phyloP scores from a whole-genome alignment of 192 early-diverging fungal genomes.

The Backusella psychrophila region DNA sequence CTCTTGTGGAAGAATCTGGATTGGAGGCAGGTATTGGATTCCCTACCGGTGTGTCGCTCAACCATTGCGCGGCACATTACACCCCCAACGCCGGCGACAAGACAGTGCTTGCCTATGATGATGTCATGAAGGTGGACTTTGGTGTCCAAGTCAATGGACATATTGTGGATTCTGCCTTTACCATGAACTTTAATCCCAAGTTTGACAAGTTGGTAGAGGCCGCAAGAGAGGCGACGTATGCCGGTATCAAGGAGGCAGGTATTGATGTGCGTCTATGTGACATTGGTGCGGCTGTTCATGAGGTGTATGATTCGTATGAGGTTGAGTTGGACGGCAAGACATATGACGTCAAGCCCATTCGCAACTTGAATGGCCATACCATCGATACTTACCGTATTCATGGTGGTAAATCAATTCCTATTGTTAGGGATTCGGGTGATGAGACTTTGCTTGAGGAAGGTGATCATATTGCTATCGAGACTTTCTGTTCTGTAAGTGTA shows the following conservation, averaged over 20 bases:
- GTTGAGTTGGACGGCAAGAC: conserved; percentile 93
- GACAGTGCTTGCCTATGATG: conserved; percentile 82
- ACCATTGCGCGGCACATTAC: conserved; percentile 96
- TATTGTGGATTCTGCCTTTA: conserved; percentile 96
- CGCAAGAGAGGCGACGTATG: conserved; percentile 94
- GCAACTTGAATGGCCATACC: conserved; percentile 96
- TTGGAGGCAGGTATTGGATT: conserved; percentile 90
- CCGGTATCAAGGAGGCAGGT: conserved; percentile 91
- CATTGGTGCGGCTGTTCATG: conserved; percentile 94
- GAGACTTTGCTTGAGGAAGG: conserved; percentile 96
- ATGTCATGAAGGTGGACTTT: conserved; percentile 98
- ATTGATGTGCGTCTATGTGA: conserved; percentile 95
- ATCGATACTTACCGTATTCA: conserved; percentile 93
- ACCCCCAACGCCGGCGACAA: conserved; percentile 97
- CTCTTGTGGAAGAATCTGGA: conserved; percentile 83
- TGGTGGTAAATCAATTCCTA: conserved; percentile 92
- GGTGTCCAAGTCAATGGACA: conserved; percentile 91
- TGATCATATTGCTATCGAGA: conserved; percentile 95
- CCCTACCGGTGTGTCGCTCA: conserved; percentile 91
- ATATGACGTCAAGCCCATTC: conserved; percentile 88
- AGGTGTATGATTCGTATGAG: conserved; percentile 99
- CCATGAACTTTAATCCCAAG: conserved; percentile 86
- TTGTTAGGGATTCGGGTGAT: conserved; percentile 79
- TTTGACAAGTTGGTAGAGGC: conserved; percentile 86
- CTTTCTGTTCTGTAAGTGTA: conserved; percentile 75